Conservation (phyloP, 768 basidiomycete species). For the Termitomyces sp. region DNA sequence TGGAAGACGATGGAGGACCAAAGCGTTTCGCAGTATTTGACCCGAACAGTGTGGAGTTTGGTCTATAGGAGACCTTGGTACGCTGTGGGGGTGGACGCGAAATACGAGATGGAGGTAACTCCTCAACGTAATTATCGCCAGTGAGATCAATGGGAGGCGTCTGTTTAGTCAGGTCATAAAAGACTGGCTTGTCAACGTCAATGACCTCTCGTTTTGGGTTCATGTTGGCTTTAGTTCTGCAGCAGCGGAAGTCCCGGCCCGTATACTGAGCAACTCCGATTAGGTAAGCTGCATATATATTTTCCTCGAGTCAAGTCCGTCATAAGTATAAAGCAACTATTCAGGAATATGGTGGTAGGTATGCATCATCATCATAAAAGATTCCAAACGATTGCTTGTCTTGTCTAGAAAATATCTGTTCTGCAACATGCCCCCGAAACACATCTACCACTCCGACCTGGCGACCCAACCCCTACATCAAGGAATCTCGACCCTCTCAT, state of each 20-base stretch:
- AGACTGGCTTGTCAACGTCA: conserved; percentile 5
- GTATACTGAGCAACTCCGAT: background rate
- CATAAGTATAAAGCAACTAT: background rate
- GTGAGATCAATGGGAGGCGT: background rate
- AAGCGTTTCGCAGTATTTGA: background rate
- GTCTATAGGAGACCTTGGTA: background rate
- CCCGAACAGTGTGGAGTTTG: background rate
- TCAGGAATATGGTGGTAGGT: conserved; percentile 12
- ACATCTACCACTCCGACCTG: conserved; percentile 68
- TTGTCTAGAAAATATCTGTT: conserved; percentile 72
- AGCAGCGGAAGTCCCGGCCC: background rate
- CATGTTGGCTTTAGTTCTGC: background rate
- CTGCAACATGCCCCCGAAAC: conserved; percentile 76
- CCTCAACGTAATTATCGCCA: background rate
- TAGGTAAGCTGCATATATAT: conserved; percentile 3
- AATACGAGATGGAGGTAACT: background rate
- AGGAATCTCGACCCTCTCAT: conserved; percentile 93
- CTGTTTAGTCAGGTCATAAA: conserved; percentile 6
- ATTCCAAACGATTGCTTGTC: background rate
- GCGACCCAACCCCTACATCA: conserved; percentile 83
- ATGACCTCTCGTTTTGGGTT: background rate
- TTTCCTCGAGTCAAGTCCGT: background rate
- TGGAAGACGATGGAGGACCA: background rate
- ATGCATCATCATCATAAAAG: background rate
- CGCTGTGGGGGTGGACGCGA: background rate